phyloP scores from a whole-genome alignment of 495 filamentous ascomycete genomes.

The Penicillium nucicola region DNA sequence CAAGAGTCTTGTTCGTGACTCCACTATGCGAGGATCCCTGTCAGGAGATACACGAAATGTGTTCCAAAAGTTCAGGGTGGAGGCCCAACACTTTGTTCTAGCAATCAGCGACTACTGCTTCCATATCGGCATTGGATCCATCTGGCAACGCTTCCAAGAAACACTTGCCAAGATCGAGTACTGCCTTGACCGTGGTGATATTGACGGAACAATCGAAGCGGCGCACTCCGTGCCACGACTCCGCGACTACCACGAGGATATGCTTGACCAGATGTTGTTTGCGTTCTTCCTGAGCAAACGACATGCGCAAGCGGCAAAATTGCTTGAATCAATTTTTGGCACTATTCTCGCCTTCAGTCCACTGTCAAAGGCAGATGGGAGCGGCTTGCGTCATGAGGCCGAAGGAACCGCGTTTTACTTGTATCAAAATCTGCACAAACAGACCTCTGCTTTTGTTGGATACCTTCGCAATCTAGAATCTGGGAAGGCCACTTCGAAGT shows the following conservation, averaged over 20 bases:
- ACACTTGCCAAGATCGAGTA: constrained; percentile 62
- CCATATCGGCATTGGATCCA: constrained; percentile 65
- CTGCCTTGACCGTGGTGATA: constrained; percentile 47
- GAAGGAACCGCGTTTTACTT: constrained; percentile 48
- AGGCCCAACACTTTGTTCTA: constrained; percentile 74
- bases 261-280: constrained; percentile 77
- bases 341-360: constrained; percentile 67
- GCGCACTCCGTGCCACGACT: constrained; percentile 57
- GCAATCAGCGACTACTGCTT: constrained; percentile 71
- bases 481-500: constrained; percentile 41
- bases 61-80: constrained; percentile 62
- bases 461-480: constrained; percentile 44
- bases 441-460: constrained; percentile 59
- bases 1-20: constrained; percentile 64
- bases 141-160: constrained; percentile 66
- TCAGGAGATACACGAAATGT: constrained; percentile 39
- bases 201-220: constrained; percentile 50
- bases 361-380: constrained; percentile 41
- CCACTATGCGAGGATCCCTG: constrained; percentile 38
- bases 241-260: constrained; percentile 66
- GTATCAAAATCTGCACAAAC: constrained; percentile 63
- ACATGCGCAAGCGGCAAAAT: constrained; percentile 59
- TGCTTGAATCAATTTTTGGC: constrained; percentile 76
- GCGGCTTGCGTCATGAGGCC: constrained; percentile 31
- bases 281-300: constrained; percentile 60